Evolutionary conservation across 257 asterid genomes (phyloP), one percentile per base, ranked within the genome.

Genomic region (Pogostemon cablin): DNA sequence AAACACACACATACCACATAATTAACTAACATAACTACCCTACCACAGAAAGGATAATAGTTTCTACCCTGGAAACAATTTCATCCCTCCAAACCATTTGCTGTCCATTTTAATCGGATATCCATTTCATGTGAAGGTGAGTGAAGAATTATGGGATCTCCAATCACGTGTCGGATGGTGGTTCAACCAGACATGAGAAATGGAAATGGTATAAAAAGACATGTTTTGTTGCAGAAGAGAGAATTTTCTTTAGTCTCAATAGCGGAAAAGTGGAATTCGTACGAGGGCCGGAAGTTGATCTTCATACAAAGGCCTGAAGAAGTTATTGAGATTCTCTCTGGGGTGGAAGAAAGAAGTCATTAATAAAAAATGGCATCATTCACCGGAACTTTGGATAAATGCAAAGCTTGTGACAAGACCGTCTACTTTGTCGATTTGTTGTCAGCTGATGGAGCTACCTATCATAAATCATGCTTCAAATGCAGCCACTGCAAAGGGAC

Each of bases 401-500:
- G 89, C 83, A 84, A 79, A 79, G 86, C 85, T 39, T 81, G 87
- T 60, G 87, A 85, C 80, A 85, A 82, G 74, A 85, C 90, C 44
- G 90, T 85, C 34, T 85, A 85, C 65, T 85, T 85, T 48, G 80
- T 82, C 6, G 90, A 85, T 78, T 50, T 82, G 62, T 72, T 85
- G 76, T 75, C 90, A 54, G 87, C 90, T 11, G 90, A 85, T 71
- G 90, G 87, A 37, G 87, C 79, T 9, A 82, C 77, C 34, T 85
- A 42, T 68, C 90, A 85, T 68, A 85, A 82, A 72, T 73, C 80
- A 0, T 85, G 87, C 84, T 85, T 85, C 90, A 85, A 85, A 80
- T 85, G 90, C 80, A 82, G 85, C 78, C 96, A 89, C 7, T 91
- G 97, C 87, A 89, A 89, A 76, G 93, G 91, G 9, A 84, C 95